Evolutionary conservation across 2,329 filamentous ascomycete genomes (phyloP).

Genomic region (Ophiosphaerella korrae): DNA sequence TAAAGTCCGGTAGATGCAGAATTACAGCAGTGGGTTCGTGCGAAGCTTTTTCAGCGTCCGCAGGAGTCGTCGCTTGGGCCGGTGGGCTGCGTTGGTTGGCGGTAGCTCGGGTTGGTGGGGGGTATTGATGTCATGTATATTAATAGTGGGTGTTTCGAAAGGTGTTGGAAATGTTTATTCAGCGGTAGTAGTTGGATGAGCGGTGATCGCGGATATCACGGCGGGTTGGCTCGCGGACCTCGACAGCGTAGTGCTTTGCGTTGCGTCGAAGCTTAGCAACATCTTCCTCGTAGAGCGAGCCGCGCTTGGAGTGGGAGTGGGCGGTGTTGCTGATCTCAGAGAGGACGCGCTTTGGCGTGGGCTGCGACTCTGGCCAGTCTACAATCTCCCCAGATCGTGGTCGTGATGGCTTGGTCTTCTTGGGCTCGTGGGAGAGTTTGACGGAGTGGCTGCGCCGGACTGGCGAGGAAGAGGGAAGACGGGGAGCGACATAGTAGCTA

Average conservation of each 20-base stretch:
- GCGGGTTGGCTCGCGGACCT: conserved; percentile 48
- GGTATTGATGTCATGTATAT: conserved; percentile 9
- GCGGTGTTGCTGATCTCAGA: conserved; percentile 39
- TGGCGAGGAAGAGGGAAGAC: conserved; percentile 30
- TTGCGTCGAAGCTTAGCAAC: conserved; percentile 42
- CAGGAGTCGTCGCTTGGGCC: conserved; percentile 10
- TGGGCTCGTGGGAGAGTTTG: conserved; percentile 40
- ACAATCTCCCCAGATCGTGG: conserved; percentile 45
- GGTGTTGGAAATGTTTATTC: conserved; percentile 23
- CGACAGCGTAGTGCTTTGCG: conserved; percentile 47
- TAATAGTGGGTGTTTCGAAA: conserved; percentile 14
- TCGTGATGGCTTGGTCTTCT: conserved; percentile 34
- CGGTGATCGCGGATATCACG: conserved; percentile 45
- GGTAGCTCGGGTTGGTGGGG: conserved; percentile 9
- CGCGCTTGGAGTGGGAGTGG: conserved; percentile 43
- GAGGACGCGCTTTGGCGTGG: conserved; percentile 22
- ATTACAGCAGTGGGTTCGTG: conserved; percentile 19
- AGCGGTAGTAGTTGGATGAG: conserved; percentile 47
- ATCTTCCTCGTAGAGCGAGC: conserved; percentile 50
- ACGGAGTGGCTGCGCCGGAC: conserved; percentile 35
- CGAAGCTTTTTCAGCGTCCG: conserved; percentile 31
- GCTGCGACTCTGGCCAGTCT: conserved; percentile 39
- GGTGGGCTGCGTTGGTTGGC: conserved; percentile 2
- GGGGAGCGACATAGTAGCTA: conserved; percentile 50
- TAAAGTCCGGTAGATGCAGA: conserved; percentile 20